Evolutionary conservation across 169 alveolate species (phyloP), one percentile per base, ranked within the genome.

Genomic region (Plasmodium gonderi): DNA sequence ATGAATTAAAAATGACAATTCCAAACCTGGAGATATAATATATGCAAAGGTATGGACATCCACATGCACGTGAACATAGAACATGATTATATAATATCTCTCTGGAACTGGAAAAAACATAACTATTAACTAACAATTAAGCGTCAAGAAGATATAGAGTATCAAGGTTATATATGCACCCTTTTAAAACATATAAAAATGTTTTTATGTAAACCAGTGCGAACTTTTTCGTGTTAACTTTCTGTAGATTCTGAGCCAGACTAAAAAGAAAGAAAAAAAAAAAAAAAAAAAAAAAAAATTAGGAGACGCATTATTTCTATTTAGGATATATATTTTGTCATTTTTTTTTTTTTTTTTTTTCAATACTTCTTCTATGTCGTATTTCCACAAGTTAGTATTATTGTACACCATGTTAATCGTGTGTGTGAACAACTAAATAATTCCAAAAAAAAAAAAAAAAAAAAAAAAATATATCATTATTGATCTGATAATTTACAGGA

Each of bases 341-440:
- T 69, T 26, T 83, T 44, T 72, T 33, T 49, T 42, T 76, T 51
- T 75, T 87, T 87, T 17, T 51, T 87, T 23, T 68, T 31, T 31
- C 31, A 42, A 33, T 85, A 87, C 93, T 3, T 87, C 94, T 33
- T 77, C 94, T 42, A 78, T 65, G 45, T 89, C 94, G 72, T 89
- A 89, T 89, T 89, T 89, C 94, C 94, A 89, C 44, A 89, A 47
- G 69, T 89, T 89, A 7, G 94, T 89, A 26, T 89, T 89, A 54
- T 78, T 89, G 81, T 76, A 89, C 20, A 89, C 94, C 94, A 89
- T 89, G 38, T 89, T 78, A 68, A 89, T 64, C 79, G 74, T 78
- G 69, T 89, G 94, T 4, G 49, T 14, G 74, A 89, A 89, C 69
- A 89, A 51, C 94, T 89, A 40, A 60, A 89, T n/a, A n/a, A n/a